Conservation (phyloP, 1,284 basidiomycete genomes). For the Naganishia albida region DNA sequence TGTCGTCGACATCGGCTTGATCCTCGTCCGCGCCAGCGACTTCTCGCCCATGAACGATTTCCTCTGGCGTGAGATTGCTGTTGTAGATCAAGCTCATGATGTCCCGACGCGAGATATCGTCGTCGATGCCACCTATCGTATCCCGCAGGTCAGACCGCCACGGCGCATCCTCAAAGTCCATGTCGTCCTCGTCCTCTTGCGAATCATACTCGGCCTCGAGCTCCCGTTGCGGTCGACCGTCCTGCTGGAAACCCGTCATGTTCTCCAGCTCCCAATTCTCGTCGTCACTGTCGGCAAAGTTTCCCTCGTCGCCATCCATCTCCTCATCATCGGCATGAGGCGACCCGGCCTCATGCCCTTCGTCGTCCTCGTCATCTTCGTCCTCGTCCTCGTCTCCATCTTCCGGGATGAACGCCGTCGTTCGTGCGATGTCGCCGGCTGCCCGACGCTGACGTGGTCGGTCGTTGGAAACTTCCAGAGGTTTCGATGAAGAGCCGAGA, state of each 20-base stretch:
- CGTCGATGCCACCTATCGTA: constrained; percentile 78
- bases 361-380: constrained; percentile 47
- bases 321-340: constrained; percentile 48
- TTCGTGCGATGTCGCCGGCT: constrained; percentile 35
- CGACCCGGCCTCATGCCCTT: constrained; percentile 47
- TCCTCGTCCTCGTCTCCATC: constrained; percentile 48
- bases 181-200: constrained; percentile 54
- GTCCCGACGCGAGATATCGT: constrained; percentile 58
- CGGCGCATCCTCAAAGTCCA: constrained; percentile 52
- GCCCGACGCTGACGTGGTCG: constrained; percentile 44
- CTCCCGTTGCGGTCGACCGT: constrained; percentile 58
- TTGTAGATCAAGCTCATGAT: constrained; percentile 87
- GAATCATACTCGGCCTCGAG: constrained; percentile 48
- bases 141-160: constrained; percentile 33
- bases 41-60: constrained; percentile 62
- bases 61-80: constrained; percentile 67
- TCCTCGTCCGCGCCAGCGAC: constrained; percentile 49
- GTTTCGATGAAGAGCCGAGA: constrained; percentile 73
- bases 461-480: constrained; percentile 55
- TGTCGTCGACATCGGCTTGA: constrained; percentile 66
- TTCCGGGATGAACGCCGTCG: constrained; percentile 44
- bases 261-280: constrained; percentile 51
- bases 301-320: constrained; percentile 49
- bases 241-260: constrained; percentile 53
- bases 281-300: constrained; percentile 60